phyloP scores from a whole-genome alignment of 495 filamentous ascomycete species.

The Aspergillus kassunensis region DNA sequence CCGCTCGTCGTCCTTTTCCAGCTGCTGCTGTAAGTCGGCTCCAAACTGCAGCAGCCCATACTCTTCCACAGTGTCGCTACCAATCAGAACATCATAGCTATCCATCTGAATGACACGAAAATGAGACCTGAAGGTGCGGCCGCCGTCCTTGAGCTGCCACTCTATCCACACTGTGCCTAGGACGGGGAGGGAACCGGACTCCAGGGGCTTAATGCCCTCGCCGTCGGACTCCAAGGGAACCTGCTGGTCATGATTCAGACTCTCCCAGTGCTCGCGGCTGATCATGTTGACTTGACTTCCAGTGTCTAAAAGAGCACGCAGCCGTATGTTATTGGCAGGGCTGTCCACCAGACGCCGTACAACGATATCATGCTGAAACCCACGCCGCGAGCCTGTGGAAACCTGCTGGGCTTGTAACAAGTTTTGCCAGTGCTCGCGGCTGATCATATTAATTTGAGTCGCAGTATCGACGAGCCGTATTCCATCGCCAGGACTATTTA shows the following conservation, averaged over 20 bases:
- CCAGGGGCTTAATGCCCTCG: neutral
- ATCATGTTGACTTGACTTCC: neutral
- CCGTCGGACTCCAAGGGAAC: neutral
- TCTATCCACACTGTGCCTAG: neutral
- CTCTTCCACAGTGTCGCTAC: neutral
- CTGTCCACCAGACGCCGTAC: neutral
- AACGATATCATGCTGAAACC: neutral
- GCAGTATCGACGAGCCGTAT: neutral
- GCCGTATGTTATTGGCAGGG: neutral
- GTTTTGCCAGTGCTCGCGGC: neutral
- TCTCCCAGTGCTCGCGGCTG: neutral
- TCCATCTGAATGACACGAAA: neutral
- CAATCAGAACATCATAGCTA: neutral
- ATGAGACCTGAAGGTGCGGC: neutral
- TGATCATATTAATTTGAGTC: neutral
- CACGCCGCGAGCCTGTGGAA: no score
- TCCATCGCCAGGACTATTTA: neutral
- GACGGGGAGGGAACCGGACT: neutral
- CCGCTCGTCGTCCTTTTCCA: neutral
- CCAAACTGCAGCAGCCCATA: neutral
- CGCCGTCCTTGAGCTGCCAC: neutral
- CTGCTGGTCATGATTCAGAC: neutral
- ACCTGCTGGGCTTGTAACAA: neutral
- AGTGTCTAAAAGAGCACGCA: neutral
- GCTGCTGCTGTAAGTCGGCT: neutral